These are phyloP conservation scores for Diaporthe vexans DNA, from an alignment of 2,329 filamentous ascomycete species.

Conservation along the genomic window DNA sequence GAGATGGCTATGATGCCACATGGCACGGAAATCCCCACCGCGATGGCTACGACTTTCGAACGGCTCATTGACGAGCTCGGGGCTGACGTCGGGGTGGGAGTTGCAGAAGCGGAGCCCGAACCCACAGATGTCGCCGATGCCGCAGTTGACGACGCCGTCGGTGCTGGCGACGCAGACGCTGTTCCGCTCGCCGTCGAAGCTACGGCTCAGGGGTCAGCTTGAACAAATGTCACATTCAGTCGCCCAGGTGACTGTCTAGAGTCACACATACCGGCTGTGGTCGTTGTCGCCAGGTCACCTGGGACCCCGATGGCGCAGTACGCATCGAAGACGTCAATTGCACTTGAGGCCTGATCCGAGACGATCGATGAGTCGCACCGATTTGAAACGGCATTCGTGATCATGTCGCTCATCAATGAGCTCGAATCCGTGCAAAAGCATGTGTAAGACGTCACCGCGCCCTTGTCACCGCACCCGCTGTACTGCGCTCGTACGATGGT, in stretches of 20 bases:
- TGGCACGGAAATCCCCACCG: conserved; percentile 7
- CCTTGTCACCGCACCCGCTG: conserved; percentile 43
- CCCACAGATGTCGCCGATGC: conserved; percentile 23
- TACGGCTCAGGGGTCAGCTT: conserved; percentile 4
- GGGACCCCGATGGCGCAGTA: conserved; percentile 24
- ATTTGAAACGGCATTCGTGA: conserved; percentile 33
- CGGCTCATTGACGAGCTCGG: background rate
- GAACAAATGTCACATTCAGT: background rate
- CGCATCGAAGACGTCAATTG: conserved; percentile 31
- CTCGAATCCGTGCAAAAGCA: conserved; percentile 43
- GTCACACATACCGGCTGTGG: conserved; percentile 33
- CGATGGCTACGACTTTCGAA: conserved; percentile 1
- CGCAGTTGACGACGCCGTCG: conserved; percentile 21
- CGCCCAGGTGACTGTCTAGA: no score
- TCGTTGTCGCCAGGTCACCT: background rate
- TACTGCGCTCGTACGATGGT: conserved; percentile 42
- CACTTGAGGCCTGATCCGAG: conserved; percentile 20
- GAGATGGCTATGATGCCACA: conserved; percentile 8
- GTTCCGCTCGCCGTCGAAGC: conserved; percentile 15
- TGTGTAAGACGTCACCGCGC: conserved; percentile 40
- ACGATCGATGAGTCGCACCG: conserved; percentile 26
- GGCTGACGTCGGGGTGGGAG: background rate
- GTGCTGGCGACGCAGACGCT: conserved; percentile 1
- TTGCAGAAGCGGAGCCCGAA: background rate
- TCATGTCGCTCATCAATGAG: conserved; percentile 33